phyloP scores from a whole-genome alignment of 306 rosid species.

The Quercus aquifolioides region DNA sequence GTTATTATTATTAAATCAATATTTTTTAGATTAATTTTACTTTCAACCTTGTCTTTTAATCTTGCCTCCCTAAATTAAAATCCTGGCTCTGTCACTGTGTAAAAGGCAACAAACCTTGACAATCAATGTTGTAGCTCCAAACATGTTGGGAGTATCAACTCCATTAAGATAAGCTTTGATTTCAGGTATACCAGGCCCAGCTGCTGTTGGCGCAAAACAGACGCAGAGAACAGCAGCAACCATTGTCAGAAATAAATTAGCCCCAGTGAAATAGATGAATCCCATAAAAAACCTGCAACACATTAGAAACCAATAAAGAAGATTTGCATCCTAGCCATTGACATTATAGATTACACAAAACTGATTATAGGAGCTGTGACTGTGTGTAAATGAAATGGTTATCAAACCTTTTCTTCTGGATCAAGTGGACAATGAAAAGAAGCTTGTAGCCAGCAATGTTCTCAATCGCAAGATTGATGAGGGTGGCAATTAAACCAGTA shows the following conservation, averaged over 20 bases:
- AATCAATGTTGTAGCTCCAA: constrained; percentile 61
- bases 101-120: constrained; percentile 68
- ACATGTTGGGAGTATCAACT: constrained; percentile 89
- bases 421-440: constrained; percentile 46
- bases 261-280: constrained; percentile 44
- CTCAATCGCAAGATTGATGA: constrained; percentile 84
- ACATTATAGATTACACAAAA: neutral
- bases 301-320: neutral
- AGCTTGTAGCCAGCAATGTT: constrained; percentile 89
- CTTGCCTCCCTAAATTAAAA: too few species aligned
- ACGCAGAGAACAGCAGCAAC: constrained; percentile 72
- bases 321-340: too few species aligned
- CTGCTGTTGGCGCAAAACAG: constrained; percentile 85
- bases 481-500: constrained; percentile 75
- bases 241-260: constrained; percentile 57
- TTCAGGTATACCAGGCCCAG: constrained; percentile 95
- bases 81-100: too few species aligned
- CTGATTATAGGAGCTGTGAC: neutral
- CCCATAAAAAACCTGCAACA: constrained; percentile 64
- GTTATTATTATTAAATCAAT: too few species aligned
- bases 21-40: too few species aligned
- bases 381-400: neutral
- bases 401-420: constrained; percentile 52
- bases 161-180: constrained; percentile 95
- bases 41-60: too few species aligned